Evolutionary conservation across 495 filamentous ascomycete species (phyloP).

Genomic region (Annulohypoxylon nitens): DNA sequence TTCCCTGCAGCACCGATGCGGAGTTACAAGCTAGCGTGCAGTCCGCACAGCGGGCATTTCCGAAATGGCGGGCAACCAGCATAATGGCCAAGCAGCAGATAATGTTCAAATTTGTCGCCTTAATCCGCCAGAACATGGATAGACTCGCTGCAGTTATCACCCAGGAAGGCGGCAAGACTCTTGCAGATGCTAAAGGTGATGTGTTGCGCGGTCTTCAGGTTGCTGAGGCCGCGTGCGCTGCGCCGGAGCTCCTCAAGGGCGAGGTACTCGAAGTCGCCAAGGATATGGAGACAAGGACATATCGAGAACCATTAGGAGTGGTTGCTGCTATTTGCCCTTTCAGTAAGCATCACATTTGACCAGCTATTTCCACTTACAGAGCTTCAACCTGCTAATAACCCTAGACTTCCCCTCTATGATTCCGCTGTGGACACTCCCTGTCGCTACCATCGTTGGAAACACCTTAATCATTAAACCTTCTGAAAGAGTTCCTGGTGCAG

Average conservation of each 20-base stretch:
- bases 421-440: constrained; percentile 94
- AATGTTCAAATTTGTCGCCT: constrained; percentile 93
- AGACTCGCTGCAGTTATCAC: constrained; percentile 95
- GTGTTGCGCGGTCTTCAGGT: constrained; percentile 96
- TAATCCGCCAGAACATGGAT: constrained; percentile 97
- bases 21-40: constrained; percentile 90
- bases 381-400: not conserved
- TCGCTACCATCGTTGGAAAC: constrained; percentile 95
- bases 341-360: constrained; percentile 52
- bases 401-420: constrained; percentile 97
- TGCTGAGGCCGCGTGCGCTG: constrained; percentile 94
- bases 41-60: constrained; percentile 90
- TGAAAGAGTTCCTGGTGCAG: constrained; percentile 95
- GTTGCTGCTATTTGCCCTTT: constrained; percentile 98
- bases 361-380: not conserved
- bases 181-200: constrained; percentile 94
- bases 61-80: constrained; percentile 85
- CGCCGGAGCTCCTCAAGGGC: constrained; percentile 92
- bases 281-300: constrained; percentile 98
- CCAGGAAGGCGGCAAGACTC: constrained; percentile 98
- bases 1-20: constrained; percentile 91
- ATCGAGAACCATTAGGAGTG: constrained; percentile 92
- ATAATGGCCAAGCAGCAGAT: constrained; percentile 91
- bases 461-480: constrained; percentile 96
- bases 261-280: constrained; percentile 97